Evolutionary conservation across 805 yeast genomes (phyloP), one percentile per base, ranked within the genome.

Genomic region (Kuraishia hungarica): DNA sequence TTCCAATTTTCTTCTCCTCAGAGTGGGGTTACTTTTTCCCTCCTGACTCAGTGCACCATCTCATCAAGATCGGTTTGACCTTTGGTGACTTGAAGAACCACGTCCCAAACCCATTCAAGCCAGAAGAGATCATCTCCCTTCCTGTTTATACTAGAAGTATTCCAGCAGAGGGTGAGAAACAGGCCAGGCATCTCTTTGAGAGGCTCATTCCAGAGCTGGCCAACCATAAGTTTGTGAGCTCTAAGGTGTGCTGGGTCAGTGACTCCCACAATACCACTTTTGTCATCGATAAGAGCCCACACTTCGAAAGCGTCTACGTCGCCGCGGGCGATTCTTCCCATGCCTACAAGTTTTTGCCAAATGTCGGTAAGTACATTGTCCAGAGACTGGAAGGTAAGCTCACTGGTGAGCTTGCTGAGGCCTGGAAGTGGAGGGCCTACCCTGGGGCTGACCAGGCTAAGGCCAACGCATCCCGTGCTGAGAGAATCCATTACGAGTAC

Each of bases 271-370:
- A 72, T 55, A 65, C 73, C 7, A 71, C 76, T 55, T 76, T 75
- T 54, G 61, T 77, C 15, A 70, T 77, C 22, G 77, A 75, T 57
- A 56, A 56, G 26, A 66, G 72, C 22, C 81, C 80, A 1, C 59
- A 60, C 1, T 57, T 58, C 19, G 48, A 54, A 0, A 69, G 68
- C 26, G 63, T 74, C 1, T 68, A 57, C 53, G 72, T 77, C n/a
- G 79, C 78, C 0, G 67, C 76, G 11, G 82, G 82, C 19, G 81
- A 77, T 59, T 71, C 80, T 2, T 79, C 80, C 8, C 81, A 77
- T 61, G 78, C 70, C 3, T 77, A 71, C 63, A 77, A 77, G 60
- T 73, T 73, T 50, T 58, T 77, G 54, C 82, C 82, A 17, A 72
- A 67, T 49, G 74, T 77, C 52, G 81, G 82, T 0, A 69, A 67